Percentiles rank a stretch among this genome's conserved stretches.
Evolutionary conservation across 192 early-diverging fungal genomes (phyloP).

Genomic region (Linnemannia schmuckeri): DNA sequence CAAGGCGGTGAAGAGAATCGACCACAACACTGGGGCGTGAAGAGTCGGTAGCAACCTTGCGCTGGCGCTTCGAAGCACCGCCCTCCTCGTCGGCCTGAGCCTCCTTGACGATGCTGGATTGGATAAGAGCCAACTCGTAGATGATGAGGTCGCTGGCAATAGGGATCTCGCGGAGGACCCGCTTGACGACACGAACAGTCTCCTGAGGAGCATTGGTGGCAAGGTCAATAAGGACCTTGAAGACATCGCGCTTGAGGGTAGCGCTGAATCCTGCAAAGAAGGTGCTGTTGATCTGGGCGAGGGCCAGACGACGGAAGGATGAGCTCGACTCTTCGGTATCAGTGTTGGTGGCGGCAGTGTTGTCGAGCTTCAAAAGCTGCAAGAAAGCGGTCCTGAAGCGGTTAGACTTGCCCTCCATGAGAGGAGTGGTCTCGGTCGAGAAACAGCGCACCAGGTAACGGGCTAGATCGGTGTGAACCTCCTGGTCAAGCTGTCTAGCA

Average conservation of each 20-base stretch:
- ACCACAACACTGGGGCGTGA: constrained; percentile 32
- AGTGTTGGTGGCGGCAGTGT: constrained; percentile 34
- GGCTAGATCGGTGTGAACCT: constrained; percentile 44
- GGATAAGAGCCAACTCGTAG: constrained; percentile 45
- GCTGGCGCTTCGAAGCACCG: constrained; percentile 43
- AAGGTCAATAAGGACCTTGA: constrained; percentile 64
- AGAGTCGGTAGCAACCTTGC: constrained; percentile 35
- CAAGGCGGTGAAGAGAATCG: constrained; percentile 66
- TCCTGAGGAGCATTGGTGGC: constrained; percentile 65
- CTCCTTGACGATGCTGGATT: constrained; percentile 40
- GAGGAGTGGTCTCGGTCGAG: constrained; percentile 57
- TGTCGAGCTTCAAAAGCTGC: constrained; percentile 61
- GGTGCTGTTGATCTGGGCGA: constrained; percentile 56
- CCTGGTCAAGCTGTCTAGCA: constrained; percentile 25
- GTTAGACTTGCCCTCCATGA: constrained; percentile 64
- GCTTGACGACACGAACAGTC: constrained; percentile 62
- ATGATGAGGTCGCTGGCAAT: constrained; percentile 50
- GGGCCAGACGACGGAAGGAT: constrained; percentile 61
- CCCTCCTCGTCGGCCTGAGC: constrained; percentile 26
- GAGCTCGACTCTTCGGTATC: constrained; percentile 61
- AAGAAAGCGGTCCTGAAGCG: constrained; percentile 65
- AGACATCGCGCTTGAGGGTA: constrained; percentile 62
- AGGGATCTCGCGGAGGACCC: constrained; percentile 57
- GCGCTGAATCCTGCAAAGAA: constrained; percentile 57
- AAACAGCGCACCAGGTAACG: constrained; percentile 68